A percentile compares a stretch with the other conserved stretches of the same genome.
phyloP scores from a whole-genome alignment of 2,329 filamentous ascomycete species.

The Fusarium sororula region DNA sequence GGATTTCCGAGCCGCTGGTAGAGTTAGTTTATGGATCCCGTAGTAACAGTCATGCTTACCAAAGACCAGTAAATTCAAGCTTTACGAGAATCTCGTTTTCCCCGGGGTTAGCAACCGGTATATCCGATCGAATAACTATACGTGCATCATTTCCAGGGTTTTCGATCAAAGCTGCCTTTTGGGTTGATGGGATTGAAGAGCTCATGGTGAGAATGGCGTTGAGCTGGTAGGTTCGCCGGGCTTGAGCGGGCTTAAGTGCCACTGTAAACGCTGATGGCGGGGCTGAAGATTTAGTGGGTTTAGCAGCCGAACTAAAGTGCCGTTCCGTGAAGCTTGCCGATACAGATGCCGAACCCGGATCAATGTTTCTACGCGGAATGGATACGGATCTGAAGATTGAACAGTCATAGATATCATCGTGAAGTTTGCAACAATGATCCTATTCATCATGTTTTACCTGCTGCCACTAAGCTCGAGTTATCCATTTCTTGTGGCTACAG shows the following conservation, averaged over 20 bases:
- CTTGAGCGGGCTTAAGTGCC: not conserved
- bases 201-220: not conserved
- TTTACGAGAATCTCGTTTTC: conserved; percentile 27
- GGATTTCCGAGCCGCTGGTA: conserved; percentile 44
- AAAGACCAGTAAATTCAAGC: conserved; percentile 30
- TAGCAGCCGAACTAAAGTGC: conserved; percentile 5
- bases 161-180: conserved; percentile 29
- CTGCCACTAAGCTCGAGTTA: rapidly evolving
- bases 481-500: rapidly evolving
- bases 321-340: conserved; percentile 14
- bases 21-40: not conserved
- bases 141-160: conserved; percentile 19
- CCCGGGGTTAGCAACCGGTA: not conserved
- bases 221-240: not conserved
- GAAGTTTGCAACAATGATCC: rapidly evolving
- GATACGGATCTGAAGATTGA: rapidly evolving
- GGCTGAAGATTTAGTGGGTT: not conserved
- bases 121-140: conserved; percentile 1
- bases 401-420: not conserved
- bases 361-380: not conserved
- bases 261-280: not conserved
- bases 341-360: not conserved
- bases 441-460: rapidly evolving
- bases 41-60: not conserved
- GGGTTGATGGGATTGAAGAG: not conserved